Evolutionary conservation across 73 alveolate species (phyloP).

Genomic region (Durusdinium trenchii): DNA sequence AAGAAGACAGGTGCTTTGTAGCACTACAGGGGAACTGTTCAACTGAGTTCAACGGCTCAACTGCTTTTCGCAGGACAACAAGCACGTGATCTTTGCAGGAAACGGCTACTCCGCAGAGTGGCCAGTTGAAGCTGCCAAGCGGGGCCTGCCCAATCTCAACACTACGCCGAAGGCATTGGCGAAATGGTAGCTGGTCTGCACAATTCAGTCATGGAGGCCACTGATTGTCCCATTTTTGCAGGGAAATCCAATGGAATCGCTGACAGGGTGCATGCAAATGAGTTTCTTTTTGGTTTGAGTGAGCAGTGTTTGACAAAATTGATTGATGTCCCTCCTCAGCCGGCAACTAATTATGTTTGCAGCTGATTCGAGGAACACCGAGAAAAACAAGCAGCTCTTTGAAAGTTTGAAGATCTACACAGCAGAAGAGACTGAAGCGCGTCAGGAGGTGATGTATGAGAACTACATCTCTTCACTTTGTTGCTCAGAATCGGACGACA

Average conservation of each 20-base stretch:
- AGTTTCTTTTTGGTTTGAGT: background rate
- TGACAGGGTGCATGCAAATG: background rate
- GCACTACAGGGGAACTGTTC: background rate
- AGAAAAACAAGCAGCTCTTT: slow-evolving; percentile 64
- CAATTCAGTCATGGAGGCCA: background rate
- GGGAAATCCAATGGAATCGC: background rate
- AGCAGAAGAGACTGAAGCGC: slow-evolving; percentile 58
- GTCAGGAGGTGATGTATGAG: slow-evolving; percentile 82
- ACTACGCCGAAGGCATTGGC: slow-evolving; percentile 88
- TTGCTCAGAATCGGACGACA: background rate
- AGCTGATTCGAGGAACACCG: background rate
- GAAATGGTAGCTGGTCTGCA: background rate
- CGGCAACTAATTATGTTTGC: too few relatives aligned
- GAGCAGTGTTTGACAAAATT: too few relatives aligned
- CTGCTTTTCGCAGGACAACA: slow-evolving; percentile 26
- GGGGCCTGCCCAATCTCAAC: slow-evolving; percentile 82
- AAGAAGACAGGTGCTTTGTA: too few relatives aligned
- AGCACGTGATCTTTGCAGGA: slow-evolving; percentile 81
- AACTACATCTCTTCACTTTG: slow-evolving; percentile 67
- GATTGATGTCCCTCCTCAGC: too few relatives aligned
- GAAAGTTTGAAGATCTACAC: slow-evolving; percentile 51
- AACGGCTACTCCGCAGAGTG: slow-evolving; percentile 87
- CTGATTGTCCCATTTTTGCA: background rate
- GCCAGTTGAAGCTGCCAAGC: slow-evolving; percentile 92
- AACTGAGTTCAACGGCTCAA: background rate